Conservation (phyloP, 805 yeast species). For the Myxozyma sirexii region DNA sequence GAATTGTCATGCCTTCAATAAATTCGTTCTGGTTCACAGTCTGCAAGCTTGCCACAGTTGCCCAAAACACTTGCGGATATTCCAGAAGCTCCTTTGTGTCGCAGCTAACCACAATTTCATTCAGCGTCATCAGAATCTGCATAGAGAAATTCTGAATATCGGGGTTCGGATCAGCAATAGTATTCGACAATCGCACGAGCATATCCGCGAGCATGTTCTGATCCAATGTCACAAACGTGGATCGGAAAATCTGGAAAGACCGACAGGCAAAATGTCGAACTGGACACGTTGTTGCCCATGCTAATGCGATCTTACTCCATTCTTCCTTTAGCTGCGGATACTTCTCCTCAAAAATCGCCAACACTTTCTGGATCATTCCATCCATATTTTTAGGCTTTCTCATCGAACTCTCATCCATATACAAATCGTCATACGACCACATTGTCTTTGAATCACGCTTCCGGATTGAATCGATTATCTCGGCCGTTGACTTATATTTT, state of each 20-base stretch:
- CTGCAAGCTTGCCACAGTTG: conserved; percentile 84
- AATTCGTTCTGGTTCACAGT: conserved; percentile 93
- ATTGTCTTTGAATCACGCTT: conserved; percentile 54
- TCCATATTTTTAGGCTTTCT: conserved; percentile 89
- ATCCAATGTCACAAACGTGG: conserved; percentile 77
- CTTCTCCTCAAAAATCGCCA: conserved; percentile 55
- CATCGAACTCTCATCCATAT: conserved; percentile 74
- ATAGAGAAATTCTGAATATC: conserved; percentile 96
- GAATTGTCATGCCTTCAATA: conserved; percentile 78
- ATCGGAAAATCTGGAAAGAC: conserved; percentile 89
- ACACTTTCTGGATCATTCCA: conserved; percentile 60
- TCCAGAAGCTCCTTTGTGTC: conserved; percentile 76
- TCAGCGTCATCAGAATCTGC: conserved; percentile 95
- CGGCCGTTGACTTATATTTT: conserved; percentile 44
- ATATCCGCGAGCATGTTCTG: conserved; percentile 88
- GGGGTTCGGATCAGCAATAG: conserved; percentile 82
- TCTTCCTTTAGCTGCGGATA: conserved; percentile 62
- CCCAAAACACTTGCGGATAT: conserved; percentile 95
- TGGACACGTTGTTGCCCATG: conserved; percentile 97
- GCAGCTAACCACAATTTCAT: conserved; percentile 86
- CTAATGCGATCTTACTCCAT: conserved; percentile 82
- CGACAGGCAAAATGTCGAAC: conserved; percentile 96
- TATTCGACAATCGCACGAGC: conserved; percentile 89
- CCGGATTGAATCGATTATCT: conserved; percentile 61
- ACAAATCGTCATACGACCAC: conserved; percentile 88